Conservation (phyloP, 306 rosid genomes). For the Gleditsia sinensis region DNA sequence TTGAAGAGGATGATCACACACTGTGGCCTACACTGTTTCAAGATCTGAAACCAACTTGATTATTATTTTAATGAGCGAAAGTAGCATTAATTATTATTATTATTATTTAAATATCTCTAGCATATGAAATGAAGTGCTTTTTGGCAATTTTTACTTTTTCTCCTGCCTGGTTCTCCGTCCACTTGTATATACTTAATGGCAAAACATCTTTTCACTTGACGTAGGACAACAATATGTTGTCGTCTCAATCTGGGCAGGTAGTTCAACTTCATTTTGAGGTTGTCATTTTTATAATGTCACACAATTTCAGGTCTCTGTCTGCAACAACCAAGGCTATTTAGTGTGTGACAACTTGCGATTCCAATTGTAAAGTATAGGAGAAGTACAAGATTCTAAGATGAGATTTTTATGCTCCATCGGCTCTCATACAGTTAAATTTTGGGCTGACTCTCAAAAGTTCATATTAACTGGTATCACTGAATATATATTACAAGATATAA, state of each 20-base stretch:
- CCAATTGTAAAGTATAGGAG: too few species aligned
- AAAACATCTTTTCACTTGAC: neutral
- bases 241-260: too few species aligned
- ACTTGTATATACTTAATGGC: constrained; percentile 31
- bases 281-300: neutral
- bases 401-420: too few species aligned
- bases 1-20: constrained; percentile 56
- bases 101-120: constrained; percentile 4
- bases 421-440: too few species aligned
- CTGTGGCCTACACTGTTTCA: constrained; percentile 77
- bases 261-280: neutral
- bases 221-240: neutral
- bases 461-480: too few species aligned
- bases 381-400: too few species aligned
- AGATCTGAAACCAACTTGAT: constrained; percentile 86
- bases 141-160: neutral
- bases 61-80: constrained; percentile 4
- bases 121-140: constrained; percentile 20
- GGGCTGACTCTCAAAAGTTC: too few species aligned
- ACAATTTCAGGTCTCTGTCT: neutral
- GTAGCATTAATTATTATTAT: neutral
- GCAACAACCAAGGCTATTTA: too few species aligned
- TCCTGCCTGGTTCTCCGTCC: constrained; percentile 3
- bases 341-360: too few species aligned
- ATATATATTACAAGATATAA: too few species aligned